Base-by-base conservation (phyloP, 2,329 filamentous ascomycete species). In the Xylariales sp. region DNA sequence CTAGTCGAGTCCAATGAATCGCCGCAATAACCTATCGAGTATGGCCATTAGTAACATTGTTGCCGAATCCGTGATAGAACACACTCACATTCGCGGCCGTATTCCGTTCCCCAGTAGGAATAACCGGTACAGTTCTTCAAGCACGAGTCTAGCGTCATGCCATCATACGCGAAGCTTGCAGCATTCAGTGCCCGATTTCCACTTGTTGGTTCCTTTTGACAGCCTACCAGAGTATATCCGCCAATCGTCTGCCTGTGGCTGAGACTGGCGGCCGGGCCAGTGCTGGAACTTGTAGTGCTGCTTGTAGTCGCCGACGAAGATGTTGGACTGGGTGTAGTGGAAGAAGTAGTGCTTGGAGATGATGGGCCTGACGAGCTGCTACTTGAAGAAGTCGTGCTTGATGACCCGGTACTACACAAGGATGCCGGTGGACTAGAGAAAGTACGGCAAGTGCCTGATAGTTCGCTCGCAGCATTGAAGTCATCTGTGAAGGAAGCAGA, bases 21-120 rank as follows among this genome's bases (percentile, higher is more conserved):
- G 24, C 70, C 71, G 53, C 72, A 76, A 49, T 71, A 75, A 53
- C 64, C 63, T 66, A 34, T 31, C 19, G n/a, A 40, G 9, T 4
- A 15, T n/a, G n/a, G n/a, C n/a, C n/a, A n/a, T n/a, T n/a, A 22
- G 22, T 24, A 15, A 33, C 15, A 44, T 19, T 35, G 7, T 24
- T 35, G n/a, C n/a, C n/a, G n/a, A n/a, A n/a, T n/a, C n/a, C n/a
- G n/a, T n/a, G n/a, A n/a, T n/a, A n/a, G n/a, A n/a, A n/a, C n/a
- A n/a, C n/a, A 56, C 61, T 60, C 44, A 66, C 71, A 75, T 54
- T 76, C 72, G 20, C 69, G 61, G 8, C 71, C 70, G 46, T 71
- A 76, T 49, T 77, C 72, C 5, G 71, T 69, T 3, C 67, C 73
- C 59, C 66, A 76, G 48, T 70, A 74, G 33, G 61, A 57, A 51